A percentile compares a stretch with the other conserved stretches of the same genome.
phyloP scores from a whole-genome alignment of 1,139 yeast species.

The Diutina rugosa region DNA sequence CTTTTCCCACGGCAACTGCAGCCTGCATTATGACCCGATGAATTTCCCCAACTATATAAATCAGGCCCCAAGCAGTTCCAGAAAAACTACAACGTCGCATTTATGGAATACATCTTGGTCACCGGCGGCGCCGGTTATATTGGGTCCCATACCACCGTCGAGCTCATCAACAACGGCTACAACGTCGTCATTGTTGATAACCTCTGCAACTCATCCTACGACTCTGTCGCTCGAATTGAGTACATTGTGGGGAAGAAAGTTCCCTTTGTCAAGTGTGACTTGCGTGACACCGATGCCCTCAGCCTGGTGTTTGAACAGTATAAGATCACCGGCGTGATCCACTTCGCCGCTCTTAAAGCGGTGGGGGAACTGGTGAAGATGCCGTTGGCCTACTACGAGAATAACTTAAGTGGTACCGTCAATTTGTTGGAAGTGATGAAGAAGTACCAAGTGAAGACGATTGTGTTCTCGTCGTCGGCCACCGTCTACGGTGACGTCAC shows the following conservation, averaged over 20 bases:
- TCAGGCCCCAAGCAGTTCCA: neutral
- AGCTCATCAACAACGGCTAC: constrained; percentile 50
- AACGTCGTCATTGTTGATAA: constrained; percentile 65
- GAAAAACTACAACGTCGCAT: neutral
- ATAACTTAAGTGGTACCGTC: constrained; percentile 58
- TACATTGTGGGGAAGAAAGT: constrained; percentile 33
- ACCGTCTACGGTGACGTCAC: constrained; percentile 82
- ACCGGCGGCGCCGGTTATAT: constrained; percentile 88
- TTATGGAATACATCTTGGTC: constrained; percentile 39
- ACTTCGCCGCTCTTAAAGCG: constrained; percentile 80
- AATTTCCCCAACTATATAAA: neutral
- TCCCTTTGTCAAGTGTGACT: constrained; percentile 50
- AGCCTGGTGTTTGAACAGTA: constrained; percentile 34
- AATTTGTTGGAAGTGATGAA: constrained; percentile 44
- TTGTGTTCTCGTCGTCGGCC: constrained; percentile 72
- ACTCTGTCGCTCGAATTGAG: constrained; percentile 57
- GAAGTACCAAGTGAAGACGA: constrained; percentile 30
- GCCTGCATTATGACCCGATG: neutral
- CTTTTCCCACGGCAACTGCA: neutral
- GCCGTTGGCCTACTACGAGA: constrained; percentile 61
- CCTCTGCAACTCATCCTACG: constrained; percentile 53
- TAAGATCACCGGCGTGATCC: constrained; percentile 51
- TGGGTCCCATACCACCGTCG: constrained; percentile 71
- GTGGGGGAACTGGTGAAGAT: constrained; percentile 70
- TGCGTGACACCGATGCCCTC: constrained; percentile 37